phyloP scores from a whole-genome alignment of 208 protist species.

The Acanthamoeba sp. region DNA sequence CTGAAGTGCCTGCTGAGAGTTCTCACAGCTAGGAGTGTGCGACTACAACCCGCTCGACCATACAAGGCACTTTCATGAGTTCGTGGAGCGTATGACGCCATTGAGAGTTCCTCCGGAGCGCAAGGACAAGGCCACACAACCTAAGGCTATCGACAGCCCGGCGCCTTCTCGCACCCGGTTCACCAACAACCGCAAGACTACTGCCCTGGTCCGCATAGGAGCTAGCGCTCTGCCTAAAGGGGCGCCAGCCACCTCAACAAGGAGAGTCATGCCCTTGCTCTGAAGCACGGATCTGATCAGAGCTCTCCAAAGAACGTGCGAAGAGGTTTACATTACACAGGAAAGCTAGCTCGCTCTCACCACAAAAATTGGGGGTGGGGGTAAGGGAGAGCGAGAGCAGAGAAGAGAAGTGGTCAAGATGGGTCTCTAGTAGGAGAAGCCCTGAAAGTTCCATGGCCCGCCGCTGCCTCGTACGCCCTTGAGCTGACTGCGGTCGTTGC shows the following conservation, averaged over 20 bases:
- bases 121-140: not conserved
- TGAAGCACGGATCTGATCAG: too few species aligned
- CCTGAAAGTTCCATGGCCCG: constrained; percentile 40
- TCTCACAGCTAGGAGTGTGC: not conserved
- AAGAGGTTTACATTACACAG: not conserved
- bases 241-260: too few species aligned
- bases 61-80: not conserved
- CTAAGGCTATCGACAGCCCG: too few species aligned
- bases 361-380: not conserved
- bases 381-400: not conserved
- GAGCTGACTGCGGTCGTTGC: constrained; percentile 57
- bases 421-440: not conserved
- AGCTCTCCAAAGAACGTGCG: not conserved
- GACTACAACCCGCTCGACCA: constrained; percentile 13
- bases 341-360: not conserved
- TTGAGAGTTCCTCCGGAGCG: not conserved
- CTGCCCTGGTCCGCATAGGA: not conserved
- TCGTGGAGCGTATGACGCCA: not conserved
- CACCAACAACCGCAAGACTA: too few species aligned
- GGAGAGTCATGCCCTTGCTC: too few species aligned
- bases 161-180: too few species aligned
- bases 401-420: not conserved
- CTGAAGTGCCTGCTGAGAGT: not conserved
- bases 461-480: constrained; percentile 59
- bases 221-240: not conserved